Conservation (phyloP, 169 alveolate species). For the Plasmodium adleri region DNA sequence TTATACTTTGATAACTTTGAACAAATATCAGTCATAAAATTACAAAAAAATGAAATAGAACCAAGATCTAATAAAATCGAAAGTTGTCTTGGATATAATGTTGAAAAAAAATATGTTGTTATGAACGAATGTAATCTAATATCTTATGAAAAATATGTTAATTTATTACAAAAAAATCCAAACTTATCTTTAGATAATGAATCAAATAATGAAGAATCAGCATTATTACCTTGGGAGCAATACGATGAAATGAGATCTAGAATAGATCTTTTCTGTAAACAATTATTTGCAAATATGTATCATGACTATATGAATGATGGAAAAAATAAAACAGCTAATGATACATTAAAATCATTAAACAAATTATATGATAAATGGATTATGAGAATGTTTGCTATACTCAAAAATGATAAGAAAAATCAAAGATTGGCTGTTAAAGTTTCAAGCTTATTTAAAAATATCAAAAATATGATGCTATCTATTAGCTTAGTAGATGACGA, state of each 20-base stretch:
- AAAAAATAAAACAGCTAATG: conserved; percentile 71
- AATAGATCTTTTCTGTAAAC: conserved; percentile 65
- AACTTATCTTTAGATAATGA: conserved; percentile 51
- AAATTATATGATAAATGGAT: conserved; percentile 76
- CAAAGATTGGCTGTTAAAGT: conserved; percentile 75
- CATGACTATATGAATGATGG: conserved; percentile 75
- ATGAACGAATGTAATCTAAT: conserved; percentile 69
- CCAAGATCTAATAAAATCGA: conserved; percentile 75
- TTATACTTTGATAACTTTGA: conserved; percentile 69
- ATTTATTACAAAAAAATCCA: conserved; percentile 64
- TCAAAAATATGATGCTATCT: conserved; percentile 71
- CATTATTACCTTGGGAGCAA: conserved; percentile 71
- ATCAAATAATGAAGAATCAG: conserved; percentile 19
- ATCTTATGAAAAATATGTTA: conserved; percentile 68
- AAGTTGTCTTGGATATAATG: conserved; percentile 77
- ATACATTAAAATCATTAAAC: conserved; percentile 44
- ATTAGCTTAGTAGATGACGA: conserved; percentile 73
- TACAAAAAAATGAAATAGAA: conserved; percentile 64
- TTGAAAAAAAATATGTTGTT: conserved; percentile 66
- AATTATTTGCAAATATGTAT: conserved; percentile 57
- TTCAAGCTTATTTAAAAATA: conserved; percentile 66
- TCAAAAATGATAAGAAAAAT: conserved; percentile 71
- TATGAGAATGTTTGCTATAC: conserved; percentile 77
- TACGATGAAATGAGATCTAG: conserved; percentile 74
- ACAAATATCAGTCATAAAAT: conserved; percentile 75